Base-by-base conservation (phyloP, 768 basidiomycete species). In the Pleurotus djamor region DNA sequence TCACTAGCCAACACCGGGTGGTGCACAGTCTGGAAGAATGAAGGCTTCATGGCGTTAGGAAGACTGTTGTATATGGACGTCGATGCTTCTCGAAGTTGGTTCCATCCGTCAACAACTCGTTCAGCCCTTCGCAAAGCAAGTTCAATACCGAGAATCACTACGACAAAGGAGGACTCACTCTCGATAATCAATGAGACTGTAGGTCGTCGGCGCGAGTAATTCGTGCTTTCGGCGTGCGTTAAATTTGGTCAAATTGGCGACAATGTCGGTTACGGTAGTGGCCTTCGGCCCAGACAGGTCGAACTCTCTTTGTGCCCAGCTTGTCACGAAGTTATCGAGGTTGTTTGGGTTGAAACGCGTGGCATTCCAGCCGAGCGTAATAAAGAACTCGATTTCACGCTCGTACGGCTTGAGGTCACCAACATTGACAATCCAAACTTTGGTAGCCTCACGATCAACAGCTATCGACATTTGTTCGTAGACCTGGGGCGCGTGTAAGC, bases 331-430 rank as follows among this genome's bases (percentile, higher is more conserved):
- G 21, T 66, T 71, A 35, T 81, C 68, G 48, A 86, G 65, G 66
- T 87, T 87, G 60, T 79, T 74, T 5, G 73, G 76, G 13, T 75
- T 78, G 82, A 84, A 91, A 12, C 76, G 68, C 0, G 83, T 74
- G 0, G 82, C 69, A 63, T 91, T 80, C 79, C 83, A 90, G 3
- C 81, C 88, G 47, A 81, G 81, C 13, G 72, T 76, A 63, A 91
- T 71, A 78, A 87, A 90, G 69, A 86, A 88, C 63, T 89, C 87
- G 34, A 77, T 85, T 54, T 86, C 82, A 54, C 87, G 82, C 64
- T 91, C 89, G 61, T 86, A 86, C 2, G 87, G 88, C 68, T 90
- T 90, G 54, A 91, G 71, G 64, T 90, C 88, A 13, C 89, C 89
- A 57, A 91, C 88, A 67, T 90, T 91, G 57, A 91, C 69, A 47